Conservation (phyloP, 2,329 filamentous ascomycete species). For the Tothia fuscella region DNA sequence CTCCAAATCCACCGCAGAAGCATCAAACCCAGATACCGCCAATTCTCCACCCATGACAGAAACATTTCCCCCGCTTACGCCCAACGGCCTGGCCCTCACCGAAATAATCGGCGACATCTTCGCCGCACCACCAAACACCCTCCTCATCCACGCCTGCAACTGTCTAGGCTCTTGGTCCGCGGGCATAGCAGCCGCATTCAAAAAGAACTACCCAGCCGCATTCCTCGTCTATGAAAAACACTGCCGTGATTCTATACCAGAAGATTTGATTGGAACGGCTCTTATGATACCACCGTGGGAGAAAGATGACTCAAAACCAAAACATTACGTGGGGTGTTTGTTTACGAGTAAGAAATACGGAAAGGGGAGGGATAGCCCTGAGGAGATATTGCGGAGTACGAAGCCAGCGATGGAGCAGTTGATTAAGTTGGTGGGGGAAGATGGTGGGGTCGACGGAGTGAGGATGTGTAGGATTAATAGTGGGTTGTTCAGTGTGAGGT, state of each 20-base stretch:
- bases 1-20: no score
- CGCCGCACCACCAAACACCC: slow-evolving; percentile 34
- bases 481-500: slow-evolving; percentile 43
- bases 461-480: slow-evolving; percentile 46
- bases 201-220: slow-evolving; percentile 37
- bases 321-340: slow-evolving; percentile 46
- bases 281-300: slow-evolving; percentile 42
- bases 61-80: not conserved
- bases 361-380: slow-evolving; percentile 27
- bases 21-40: no score
- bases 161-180: slow-evolving; percentile 44
- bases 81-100: slow-evolving; percentile 7
- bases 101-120: slow-evolving; percentile 38
- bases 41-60: no score
- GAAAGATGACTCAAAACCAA: slow-evolving; percentile 18
- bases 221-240: slow-evolving; percentile 35
- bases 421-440: slow-evolving; percentile 23
- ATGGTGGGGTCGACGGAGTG: slow-evolving; percentile 25
- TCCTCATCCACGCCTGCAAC: slow-evolving; percentile 50
- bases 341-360: slow-evolving; percentile 45
- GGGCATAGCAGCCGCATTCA: slow-evolving; percentile 45
- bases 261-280: slow-evolving; percentile 32
- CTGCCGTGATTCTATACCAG: slow-evolving; percentile 29
- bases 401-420: slow-evolving; percentile 36
- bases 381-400: slow-evolving; percentile 39